phyloP scores from a whole-genome alignment of 2,329 filamentous ascomycete species.

The Clarireedia sp. region DNA sequence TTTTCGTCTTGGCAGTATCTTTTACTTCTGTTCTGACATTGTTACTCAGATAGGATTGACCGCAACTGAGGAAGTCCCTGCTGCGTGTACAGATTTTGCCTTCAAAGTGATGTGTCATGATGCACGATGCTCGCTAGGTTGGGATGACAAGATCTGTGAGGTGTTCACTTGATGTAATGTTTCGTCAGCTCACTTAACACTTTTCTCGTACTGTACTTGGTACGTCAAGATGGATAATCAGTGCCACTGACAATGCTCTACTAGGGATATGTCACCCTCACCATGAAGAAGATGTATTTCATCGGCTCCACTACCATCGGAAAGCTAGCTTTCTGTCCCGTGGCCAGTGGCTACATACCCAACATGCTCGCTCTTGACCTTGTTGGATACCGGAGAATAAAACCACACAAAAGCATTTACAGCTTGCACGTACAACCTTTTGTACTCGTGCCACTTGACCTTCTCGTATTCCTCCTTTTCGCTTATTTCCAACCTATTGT shows the following conservation, averaged over 20 bases:
- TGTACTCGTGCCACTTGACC: not conserved
- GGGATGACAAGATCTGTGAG: not conserved
- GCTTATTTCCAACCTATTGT: not conserved
- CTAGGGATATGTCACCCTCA: too few relatives aligned
- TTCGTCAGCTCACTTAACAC: not conserved
- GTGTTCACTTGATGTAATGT: not conserved
- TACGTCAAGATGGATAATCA: too few relatives aligned
- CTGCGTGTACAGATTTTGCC: not conserved
- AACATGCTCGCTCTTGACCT: too few relatives aligned
- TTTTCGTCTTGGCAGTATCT: conserved; percentile 3
- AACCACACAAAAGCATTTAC: not conserved
- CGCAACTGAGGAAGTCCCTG: not conserved
- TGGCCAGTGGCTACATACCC: too few relatives aligned
- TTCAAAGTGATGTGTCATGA: not conserved
- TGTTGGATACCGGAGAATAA: not conserved
- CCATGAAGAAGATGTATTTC: too few relatives aligned
- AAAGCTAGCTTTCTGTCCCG: too few relatives aligned
- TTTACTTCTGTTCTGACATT: not conserved
- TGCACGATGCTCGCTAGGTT: not conserved
- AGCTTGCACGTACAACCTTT: too few relatives aligned
- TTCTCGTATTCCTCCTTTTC: not conserved
- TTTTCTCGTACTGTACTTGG: too few relatives aligned
- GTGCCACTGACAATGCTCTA: too few relatives aligned
- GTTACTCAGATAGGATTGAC: too few relatives aligned
- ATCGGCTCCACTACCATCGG: too few relatives aligned